A percentile compares a stretch with the other conserved stretches of the same genome.
phyloP scores from a whole-genome alignment of 495 filamentous ascomycete genomes.

The Cladorrhinum samala region DNA sequence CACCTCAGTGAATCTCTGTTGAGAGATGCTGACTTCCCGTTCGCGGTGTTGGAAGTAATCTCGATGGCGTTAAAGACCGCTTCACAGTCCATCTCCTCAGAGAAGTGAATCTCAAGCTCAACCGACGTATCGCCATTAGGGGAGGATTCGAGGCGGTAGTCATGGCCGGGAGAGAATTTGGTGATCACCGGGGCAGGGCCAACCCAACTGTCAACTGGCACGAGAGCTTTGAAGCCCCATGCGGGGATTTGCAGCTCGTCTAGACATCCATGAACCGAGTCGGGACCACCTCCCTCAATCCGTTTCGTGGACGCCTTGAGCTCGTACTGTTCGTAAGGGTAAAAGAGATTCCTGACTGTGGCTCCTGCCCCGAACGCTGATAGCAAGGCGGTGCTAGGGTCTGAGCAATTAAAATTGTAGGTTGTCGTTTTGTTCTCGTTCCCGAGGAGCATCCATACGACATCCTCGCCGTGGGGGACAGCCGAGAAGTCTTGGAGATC shows the following conservation, averaged over 20 bases:
- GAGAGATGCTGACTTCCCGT: conserved; percentile 4
- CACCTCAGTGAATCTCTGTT: conserved; percentile 17
- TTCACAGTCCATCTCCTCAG: conserved; percentile 58
- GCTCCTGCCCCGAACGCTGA: conserved; percentile 51
- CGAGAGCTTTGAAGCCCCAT: conserved; percentile 57
- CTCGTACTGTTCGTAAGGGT: conserved; percentile 56
- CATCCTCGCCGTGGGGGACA: conserved; percentile 27
- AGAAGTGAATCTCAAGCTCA: conserved; percentile 58
- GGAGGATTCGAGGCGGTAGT: conserved; percentile 42
- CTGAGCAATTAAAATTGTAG: conserved; percentile 56
- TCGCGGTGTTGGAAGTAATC: conserved; percentile 48
- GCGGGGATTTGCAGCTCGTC: conserved; percentile 37
- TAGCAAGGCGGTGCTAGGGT: conserved; percentile 40
- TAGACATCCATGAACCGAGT: conserved; percentile 8
- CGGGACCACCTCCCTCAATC: conserved; percentile 7
- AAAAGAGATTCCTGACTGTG: conserved; percentile 62
- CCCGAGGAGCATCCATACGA: conserved; percentile 59
- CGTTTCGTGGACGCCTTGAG: conserved; percentile 29
- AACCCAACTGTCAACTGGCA: conserved; percentile 52
- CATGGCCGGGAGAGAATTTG: conserved; percentile 58
- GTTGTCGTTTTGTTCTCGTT: conserved; percentile 56
- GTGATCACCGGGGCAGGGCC: conserved; percentile 56
- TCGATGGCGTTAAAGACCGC: conserved; percentile 27
- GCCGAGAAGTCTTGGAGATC: conserved; percentile 57
- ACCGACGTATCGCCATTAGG: conserved; percentile 22